Conservation (phyloP, 495 filamentous ascomycete genomes). For the Tetracladium marchalianum region DNA sequence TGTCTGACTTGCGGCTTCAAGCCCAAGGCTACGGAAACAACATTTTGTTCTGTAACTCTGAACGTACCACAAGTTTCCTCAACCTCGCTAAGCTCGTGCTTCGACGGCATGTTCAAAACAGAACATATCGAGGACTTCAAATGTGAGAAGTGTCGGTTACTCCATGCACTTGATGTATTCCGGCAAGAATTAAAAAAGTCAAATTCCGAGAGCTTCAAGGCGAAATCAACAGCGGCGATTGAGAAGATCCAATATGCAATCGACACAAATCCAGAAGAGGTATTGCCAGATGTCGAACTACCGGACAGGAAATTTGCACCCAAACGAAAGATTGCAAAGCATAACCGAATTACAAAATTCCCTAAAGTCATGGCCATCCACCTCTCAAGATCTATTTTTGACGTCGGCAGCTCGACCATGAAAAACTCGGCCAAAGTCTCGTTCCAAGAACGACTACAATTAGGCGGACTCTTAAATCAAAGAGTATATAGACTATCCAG, state of each 20-base stretch:
- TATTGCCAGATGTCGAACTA: constrained; percentile 56
- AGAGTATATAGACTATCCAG: constrained; percentile 78
- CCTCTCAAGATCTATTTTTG: constrained; percentile 85
- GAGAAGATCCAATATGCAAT: constrained; percentile 49
- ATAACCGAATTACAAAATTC: constrained; percentile 75
- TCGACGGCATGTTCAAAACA: constrained; percentile 87
- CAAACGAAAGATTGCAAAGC: constrained; percentile 71
- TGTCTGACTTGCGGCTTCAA: constrained; percentile 84
- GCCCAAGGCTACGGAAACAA: constrained; percentile 69
- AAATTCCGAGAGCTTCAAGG: constrained; percentile 26
- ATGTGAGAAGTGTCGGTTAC: constrained; percentile 84
- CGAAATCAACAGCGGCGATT: constrained; percentile 46
- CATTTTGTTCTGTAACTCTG: constrained; percentile 86
- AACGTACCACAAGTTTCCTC: constrained; percentile 68
- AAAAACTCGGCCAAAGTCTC: constrained; percentile 92
- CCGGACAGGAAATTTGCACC: constrained; percentile 65
- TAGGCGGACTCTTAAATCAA: constrained; percentile 71
- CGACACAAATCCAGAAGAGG: constrained; percentile 62
- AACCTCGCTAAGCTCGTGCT: constrained; percentile 50
- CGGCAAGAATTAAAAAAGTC: constrained; percentile 34
- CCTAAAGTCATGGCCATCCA: constrained; percentile 87
- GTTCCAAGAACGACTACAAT: constrained; percentile 73
- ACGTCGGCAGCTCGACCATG: constrained; percentile 57
- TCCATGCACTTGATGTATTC: constrained; percentile 54
- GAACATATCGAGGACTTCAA: constrained; percentile 96